These are phyloP conservation scores for Fonsecaea multimorphosa DNA, from an alignment of 2,329 filamentous ascomycete genomes.

Conservation along the genomic window DNA sequence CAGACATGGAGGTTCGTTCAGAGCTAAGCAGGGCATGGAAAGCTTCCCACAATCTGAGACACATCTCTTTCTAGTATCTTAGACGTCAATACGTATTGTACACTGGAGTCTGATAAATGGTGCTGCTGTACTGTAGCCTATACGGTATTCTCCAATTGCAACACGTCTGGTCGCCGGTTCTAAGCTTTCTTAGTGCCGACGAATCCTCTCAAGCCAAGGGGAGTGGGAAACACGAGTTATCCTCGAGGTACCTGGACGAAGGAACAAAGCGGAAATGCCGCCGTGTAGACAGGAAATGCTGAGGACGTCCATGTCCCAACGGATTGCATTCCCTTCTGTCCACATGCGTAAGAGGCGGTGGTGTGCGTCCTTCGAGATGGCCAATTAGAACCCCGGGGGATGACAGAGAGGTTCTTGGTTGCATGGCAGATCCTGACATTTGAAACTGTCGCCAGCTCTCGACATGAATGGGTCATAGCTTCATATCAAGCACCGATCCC, in stretches of 20 bases:
- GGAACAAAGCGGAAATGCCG: background rate
- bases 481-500: slow-evolving; percentile 20
- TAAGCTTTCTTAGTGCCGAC: slow-evolving; percentile 4
- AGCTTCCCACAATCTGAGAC: background rate
- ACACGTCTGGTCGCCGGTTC: slow-evolving; percentile 3
- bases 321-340: background rate
- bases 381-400: slow-evolving; percentile 2
- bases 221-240: slow-evolving; percentile 11
- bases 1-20: background rate
- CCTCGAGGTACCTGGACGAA: slow-evolving; percentile 1
- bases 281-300: slow-evolving; percentile 6
- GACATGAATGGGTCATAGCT: slow-evolving; percentile 18
- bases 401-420: slow-evolving; percentile 5
- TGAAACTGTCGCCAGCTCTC: slow-evolving; percentile 15
- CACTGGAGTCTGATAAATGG: slow-evolving; percentile 13
- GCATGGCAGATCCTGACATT: background rate
- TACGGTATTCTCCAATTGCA: background rate
- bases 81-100: slow-evolving; percentile 15
- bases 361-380: background rate
- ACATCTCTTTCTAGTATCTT: slow-evolving; percentile 4
- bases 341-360: slow-evolving; percentile 1
- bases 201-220: slow-evolving; percentile 16
- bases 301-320: slow-evolving; percentile 8
- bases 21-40: background rate
- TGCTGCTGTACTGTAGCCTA: slow-evolving; percentile 10